Percentiles rank a stretch among this genome's conserved stretches.
phyloP scores from a whole-genome alignment of 306 rosid species.

The Trifolium fragiferum region DNA sequence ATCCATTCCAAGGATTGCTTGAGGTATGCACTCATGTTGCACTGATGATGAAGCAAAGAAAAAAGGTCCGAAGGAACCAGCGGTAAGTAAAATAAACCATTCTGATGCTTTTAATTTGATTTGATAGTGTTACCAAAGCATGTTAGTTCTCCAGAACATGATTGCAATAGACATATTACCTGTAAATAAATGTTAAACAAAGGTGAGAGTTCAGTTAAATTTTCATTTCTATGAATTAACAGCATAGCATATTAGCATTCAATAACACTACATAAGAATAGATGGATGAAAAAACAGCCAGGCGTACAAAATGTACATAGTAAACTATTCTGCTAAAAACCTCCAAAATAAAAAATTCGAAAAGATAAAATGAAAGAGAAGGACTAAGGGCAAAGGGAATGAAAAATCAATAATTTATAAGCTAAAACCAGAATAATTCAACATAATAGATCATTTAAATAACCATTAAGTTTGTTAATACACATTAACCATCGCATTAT shows the following conservation, averaged over 20 bases:
- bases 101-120: constrained; percentile 62
- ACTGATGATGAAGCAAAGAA: constrained; percentile 93
- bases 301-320: background rate
- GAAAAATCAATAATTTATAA: background rate
- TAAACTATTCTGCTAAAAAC: background rate
- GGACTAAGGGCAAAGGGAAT: background rate
- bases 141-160: constrained; percentile 72
- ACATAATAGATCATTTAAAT: background rate
- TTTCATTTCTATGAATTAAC: background rate
- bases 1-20: constrained; percentile 99
- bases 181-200: constrained; percentile 46
- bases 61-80: constrained; percentile 68
- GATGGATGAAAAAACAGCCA: constrained; percentile 2
- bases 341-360: background rate
- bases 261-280: background rate
- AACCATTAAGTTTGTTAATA: too few relatives aligned
- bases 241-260: background rate
- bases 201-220: constrained; percentile 9
- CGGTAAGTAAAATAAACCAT: constrained; percentile 79
- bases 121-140: constrained; percentile 70
- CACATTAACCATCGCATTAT: background rate
- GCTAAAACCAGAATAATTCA: background rate
- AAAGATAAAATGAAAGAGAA: background rate
- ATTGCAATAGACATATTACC: constrained; percentile 76
- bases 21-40: constrained; percentile 99